phyloP scores from a whole-genome alignment of 129 eudicot species.

The Saposhnikovia divaricata region DNA sequence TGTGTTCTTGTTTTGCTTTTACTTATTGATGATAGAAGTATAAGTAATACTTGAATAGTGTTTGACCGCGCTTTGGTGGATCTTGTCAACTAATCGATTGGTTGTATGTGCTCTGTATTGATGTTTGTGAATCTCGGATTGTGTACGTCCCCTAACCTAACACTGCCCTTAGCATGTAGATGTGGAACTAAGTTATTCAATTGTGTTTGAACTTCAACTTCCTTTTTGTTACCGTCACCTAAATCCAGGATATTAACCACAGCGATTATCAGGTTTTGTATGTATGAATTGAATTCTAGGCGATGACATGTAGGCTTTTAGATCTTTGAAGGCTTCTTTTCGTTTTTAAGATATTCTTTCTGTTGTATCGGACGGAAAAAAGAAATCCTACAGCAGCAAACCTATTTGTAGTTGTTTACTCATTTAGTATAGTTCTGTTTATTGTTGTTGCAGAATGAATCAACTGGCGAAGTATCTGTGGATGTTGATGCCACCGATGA shows the following conservation, averaged over 20 bases:
- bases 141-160: no score
- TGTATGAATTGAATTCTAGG: background rate
- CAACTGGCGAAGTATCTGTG: constrained; percentile 33
- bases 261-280: background rate
- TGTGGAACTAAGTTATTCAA: background rate
- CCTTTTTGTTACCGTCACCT: background rate
- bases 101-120: no score
- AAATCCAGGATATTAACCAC: background rate
- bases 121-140: no score
- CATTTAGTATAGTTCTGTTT: constrained; percentile 1
- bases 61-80: no score
- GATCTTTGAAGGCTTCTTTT: background rate
- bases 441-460: constrained; percentile 33
- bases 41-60: no score
- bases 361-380: background rate
- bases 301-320: background rate
- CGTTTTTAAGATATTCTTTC: background rate
- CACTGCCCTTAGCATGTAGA: background rate
- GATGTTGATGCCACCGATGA: constrained; percentile 47
- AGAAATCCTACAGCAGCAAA: background rate
- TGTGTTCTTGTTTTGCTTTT: no score
- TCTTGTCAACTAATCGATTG: no score
- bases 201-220: background rate
- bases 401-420: background rate
- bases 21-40: no score